phyloP scores from a whole-genome alignment of 805 yeast genomes.

The Suhomyces tanzawaensis region DNA sequence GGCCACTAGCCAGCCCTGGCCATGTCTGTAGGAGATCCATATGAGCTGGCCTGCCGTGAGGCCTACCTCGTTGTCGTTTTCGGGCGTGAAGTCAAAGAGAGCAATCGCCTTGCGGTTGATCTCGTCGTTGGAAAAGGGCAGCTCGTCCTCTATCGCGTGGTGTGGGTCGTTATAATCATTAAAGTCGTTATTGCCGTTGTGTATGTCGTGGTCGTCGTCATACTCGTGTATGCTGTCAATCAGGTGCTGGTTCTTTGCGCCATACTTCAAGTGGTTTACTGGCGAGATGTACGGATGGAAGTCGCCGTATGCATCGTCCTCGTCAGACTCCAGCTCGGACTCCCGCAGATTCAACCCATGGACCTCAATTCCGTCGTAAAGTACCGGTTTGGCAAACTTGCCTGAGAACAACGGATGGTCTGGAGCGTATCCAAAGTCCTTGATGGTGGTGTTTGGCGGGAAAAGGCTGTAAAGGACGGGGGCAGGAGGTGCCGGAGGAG shows the following conservation, averaged over 20 bases:
- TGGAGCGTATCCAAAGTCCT: conserved; percentile 23
- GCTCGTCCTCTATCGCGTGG: conserved; percentile 6
- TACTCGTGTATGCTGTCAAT: conserved; percentile 3
- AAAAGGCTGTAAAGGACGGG: conserved; percentile 6
- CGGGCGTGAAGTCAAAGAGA: conserved; percentile 84
- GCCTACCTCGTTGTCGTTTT: conserved; percentile 87
- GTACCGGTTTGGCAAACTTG: conserved; percentile 14
- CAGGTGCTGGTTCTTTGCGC: neutral
- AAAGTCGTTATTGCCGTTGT: conserved; percentile 4
- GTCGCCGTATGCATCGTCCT: conserved; percentile 5
- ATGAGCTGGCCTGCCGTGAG: conserved; percentile 78
- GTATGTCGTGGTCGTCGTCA: conserved; percentile 3
- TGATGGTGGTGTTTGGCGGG: conserved; percentile 20
- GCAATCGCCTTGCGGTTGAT: conserved; percentile 70
- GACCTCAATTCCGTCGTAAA: conserved; percentile 11
- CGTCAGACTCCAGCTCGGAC: conserved; percentile 9
- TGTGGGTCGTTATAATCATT: conserved; percentile 6
- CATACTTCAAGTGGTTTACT: conserved; percentile 5
- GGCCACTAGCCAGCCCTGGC: conserved; percentile 98
- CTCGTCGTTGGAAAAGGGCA: conserved; percentile 21
- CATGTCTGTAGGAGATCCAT: conserved; percentile 86
- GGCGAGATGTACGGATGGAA: conserved; percentile 10
- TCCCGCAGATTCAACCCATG: conserved; percentile 7
- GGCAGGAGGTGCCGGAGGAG: conserved; percentile 3
- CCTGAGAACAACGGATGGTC: conserved; percentile 20